Evolutionary conservation across 2,329 filamentous ascomycete species (phyloP), one percentile per base, ranked within the genome.

Genomic region (Monilinia fructicola): DNA sequence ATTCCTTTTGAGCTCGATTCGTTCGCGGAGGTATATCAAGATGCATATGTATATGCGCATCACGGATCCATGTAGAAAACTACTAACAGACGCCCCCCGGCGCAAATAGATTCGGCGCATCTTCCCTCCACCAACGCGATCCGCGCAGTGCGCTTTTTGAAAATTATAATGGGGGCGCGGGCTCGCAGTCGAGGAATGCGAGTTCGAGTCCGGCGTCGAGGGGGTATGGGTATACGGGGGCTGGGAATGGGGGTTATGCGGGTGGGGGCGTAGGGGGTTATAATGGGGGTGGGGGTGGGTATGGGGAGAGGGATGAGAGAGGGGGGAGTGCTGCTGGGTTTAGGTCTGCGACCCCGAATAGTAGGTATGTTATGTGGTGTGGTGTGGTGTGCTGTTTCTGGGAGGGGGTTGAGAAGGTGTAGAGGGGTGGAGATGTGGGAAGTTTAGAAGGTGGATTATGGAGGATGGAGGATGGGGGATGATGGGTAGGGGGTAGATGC

Each of bases 111-210:
- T 91, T 91, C 78, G 83, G 86, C 73, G 79, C 83, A 73, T 89
- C 87, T 58, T 84, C 84, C 71, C 85, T 92, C 69, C 90, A 92
- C 78, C 90, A 92, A 81, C 85, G 90, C 81, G 83, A 91, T 81
- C 84, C 87, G 74, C 82, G 90, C 75, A 89, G 86, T 76, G 87
- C 88, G 71, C 86, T 93, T 70, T 93, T 93, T 79, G 89, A 90
- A 72, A 87, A 88, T 73, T 93, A 92, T 79, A 87, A 84, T 70
- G 84, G 84, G 72, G 80, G 81, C 74, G 81, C 66, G 31, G 60
- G 56, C 18, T 52, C 63, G 12, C 64, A 59, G 26, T 31, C 42
- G 3, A 68, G 68, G 18, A 68, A 67, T 52, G 38, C 40, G 50
- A 69, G 58, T 26, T 56, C 66, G n/a, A 67, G 65, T 42, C 67